Evolutionary conservation across 352 stramenopile genomes (phyloP).

Genomic region (Pythium oligandrum): DNA sequence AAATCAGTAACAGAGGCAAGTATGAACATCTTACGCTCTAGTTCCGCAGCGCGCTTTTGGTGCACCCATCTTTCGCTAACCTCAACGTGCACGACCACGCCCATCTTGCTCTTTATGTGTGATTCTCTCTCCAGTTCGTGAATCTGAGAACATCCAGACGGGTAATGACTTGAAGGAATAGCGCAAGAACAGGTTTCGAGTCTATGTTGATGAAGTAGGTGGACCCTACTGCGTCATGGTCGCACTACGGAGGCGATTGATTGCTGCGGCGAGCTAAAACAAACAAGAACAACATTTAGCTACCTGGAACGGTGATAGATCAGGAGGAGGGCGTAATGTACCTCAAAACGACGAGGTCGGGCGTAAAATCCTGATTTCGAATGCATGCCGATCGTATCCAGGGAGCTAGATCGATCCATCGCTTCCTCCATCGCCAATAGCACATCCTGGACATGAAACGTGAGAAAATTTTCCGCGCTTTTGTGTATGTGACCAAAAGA

Average conservation of each 20-base stretch:
- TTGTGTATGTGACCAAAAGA: constrained; percentile 1
- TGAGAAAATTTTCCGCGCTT: too few relatives aligned
- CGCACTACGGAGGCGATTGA: constrained; percentile 81
- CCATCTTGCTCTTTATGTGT: too few relatives aligned
- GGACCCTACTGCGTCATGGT: constrained; percentile 53
- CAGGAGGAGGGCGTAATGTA: constrained; percentile 11
- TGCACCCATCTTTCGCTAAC: too few relatives aligned
- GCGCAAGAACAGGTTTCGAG: too few relatives aligned
- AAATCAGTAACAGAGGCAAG: too few relatives aligned
- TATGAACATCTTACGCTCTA: too few relatives aligned
- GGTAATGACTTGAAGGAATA: background rate
- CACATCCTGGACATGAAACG: constrained; percentile 33
- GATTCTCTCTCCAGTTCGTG: too few relatives aligned
- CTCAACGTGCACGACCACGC: too few relatives aligned
- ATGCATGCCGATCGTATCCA: constrained; percentile 54
- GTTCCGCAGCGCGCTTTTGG: too few relatives aligned
- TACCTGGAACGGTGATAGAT: background rate
- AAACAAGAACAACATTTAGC: constrained; percentile 3
- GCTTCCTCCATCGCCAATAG: constrained; percentile 60
- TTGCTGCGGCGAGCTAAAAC: constrained; percentile 73
- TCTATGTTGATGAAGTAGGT: too few relatives aligned
- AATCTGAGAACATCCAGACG: background rate
- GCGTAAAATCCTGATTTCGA: constrained; percentile 72
- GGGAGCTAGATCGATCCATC: constrained; percentile 52
- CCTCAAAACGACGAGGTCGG: constrained; percentile 78